Percentiles rank a stretch among this genome's conserved stretches.
These are phyloP conservation scores for Ustilago hordei DNA, from an alignment of 1,284 basidiomycete species.

Conservation along the genomic window DNA sequence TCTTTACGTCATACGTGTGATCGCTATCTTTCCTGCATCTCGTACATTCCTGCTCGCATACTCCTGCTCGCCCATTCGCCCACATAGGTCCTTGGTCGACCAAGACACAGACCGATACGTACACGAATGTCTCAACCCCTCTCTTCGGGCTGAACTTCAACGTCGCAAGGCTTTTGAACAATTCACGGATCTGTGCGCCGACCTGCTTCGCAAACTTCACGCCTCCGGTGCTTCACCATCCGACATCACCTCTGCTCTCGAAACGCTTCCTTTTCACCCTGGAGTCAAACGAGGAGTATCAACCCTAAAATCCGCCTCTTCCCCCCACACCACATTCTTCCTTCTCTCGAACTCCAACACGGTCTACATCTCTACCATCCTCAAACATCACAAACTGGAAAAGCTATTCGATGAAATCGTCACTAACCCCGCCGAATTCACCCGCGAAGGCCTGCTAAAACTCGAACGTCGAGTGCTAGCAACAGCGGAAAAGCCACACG, in stretches of 20 bases:
- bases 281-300: conserved; percentile 92
- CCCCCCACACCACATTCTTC: conserved; percentile 74
- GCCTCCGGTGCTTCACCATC: conserved; percentile 73
- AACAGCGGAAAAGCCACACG: conserved; percentile 77
- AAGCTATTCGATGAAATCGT: conserved; percentile 84
- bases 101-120: conserved; percentile 98
- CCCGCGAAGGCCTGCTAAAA: conserved; percentile 79
- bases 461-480: conserved; percentile 82
- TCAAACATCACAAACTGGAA: conserved; percentile 32
- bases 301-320: conserved; percentile 76
- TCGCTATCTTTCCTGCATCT: no score
- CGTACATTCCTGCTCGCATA: no score
- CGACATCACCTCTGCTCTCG: conserved; percentile 82
- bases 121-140: conserved; percentile 88
- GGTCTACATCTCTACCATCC: conserved; percentile 85
- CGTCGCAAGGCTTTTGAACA: conserved; percentile 76
- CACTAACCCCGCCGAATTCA: conserved; percentile 92
- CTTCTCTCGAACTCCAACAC: conserved; percentile 94
- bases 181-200: conserved; percentile 82
- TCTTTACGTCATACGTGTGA: no score
- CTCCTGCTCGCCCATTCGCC: background rate
- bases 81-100: conserved; percentile 74
- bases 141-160: conserved; percentile 86
- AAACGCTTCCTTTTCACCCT: conserved; percentile 90
- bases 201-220: conserved; percentile 61